A percentile compares a stretch with the other conserved stretches of the same genome.
These are phyloP conservation scores for Coelastrella sp. DNA, from an alignment of 139 green algal genomes.

Conservation along the genomic window DNA sequence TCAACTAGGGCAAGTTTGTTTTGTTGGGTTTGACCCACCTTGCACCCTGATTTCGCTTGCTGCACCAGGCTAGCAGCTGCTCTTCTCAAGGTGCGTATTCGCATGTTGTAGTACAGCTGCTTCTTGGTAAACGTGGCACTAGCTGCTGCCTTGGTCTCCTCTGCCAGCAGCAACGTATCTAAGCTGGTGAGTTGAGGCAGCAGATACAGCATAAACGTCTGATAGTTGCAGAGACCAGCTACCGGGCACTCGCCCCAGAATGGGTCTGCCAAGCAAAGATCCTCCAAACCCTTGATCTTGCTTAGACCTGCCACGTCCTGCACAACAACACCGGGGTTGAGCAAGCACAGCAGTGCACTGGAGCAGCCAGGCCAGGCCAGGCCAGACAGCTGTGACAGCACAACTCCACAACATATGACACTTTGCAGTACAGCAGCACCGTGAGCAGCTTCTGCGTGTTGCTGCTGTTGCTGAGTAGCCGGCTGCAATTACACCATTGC, in stretches of 20 bases:
- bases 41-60: constrained; percentile 9
- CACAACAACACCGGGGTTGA: not conserved
- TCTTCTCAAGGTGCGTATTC: constrained; percentile 77
- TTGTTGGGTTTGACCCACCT: not conserved
- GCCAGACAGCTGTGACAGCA: not conserved
- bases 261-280: constrained; percentile 85
- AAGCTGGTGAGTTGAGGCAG: constrained; percentile 68
- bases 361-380: not conserved
- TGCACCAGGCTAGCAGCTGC: constrained; percentile 51
- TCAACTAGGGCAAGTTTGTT: not conserved
- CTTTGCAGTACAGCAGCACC: not conserved
- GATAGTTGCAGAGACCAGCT: constrained; percentile 83
- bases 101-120: constrained; percentile 94
- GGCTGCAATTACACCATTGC: too few species aligned
- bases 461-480: too few species aligned
- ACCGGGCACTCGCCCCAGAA: constrained; percentile 81
- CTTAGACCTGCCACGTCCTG: constrained; percentile 71
- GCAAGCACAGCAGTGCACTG: not conserved
- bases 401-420: not conserved
- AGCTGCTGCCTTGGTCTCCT: constrained; percentile 80
- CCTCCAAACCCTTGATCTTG: constrained; percentile 63
- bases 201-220: constrained; percentile 64
- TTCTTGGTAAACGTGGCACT: constrained; percentile 87
- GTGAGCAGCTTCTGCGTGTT: too few species aligned
- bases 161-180: constrained; percentile 77